Conservation (phyloP, 1,284 basidiomycete genomes). For the Cystobasidium slooffiae region DNA sequence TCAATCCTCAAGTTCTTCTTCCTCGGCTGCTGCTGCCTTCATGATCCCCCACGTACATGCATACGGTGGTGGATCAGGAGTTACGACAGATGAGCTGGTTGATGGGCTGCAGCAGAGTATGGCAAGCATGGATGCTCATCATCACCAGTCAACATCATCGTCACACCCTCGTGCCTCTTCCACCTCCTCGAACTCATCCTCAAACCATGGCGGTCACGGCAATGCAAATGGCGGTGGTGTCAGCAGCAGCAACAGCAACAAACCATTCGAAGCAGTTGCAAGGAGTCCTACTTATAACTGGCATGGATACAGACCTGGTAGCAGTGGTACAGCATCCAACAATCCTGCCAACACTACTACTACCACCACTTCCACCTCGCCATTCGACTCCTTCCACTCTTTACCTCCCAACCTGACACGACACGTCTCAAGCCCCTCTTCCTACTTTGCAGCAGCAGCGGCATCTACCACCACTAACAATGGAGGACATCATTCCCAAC, state of each 20-base stretch:
- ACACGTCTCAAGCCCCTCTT: slow-evolving; percentile 16
- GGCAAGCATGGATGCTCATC: slow-evolving; percentile 29
- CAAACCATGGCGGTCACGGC: not conserved
- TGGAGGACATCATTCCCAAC: not conserved
- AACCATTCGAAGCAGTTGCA: slow-evolving; percentile 6
- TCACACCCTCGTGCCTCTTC: slow-evolving; percentile 1
- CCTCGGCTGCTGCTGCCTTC: not conserved
- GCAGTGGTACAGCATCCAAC: slow-evolving; percentile 14
- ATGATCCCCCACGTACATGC: slow-evolving; percentile 3
- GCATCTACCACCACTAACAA: slow-evolving; percentile 19
- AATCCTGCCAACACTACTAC: not conserved
- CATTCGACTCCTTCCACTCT: slow-evolving; percentile 2
- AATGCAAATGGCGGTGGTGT: slow-evolving; percentile 1
- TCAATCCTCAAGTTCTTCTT: slow-evolving; percentile 13
- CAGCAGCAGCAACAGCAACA: not conserved
- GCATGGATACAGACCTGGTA: slow-evolving; percentile 21
- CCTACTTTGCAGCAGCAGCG: slow-evolving; percentile 30
- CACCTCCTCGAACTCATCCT: slow-evolving; percentile 7
- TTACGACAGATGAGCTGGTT: slow-evolving; percentile 24
- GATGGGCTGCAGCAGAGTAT: slow-evolving; percentile 31
- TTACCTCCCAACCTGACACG: slow-evolving; percentile 23
- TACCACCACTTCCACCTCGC: not conserved
- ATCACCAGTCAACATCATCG: not conserved
- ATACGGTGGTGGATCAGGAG: not conserved
- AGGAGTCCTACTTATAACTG: not conserved